Conservation (phyloP, 805 yeast genomes). For the Candida schatavii region DNA sequence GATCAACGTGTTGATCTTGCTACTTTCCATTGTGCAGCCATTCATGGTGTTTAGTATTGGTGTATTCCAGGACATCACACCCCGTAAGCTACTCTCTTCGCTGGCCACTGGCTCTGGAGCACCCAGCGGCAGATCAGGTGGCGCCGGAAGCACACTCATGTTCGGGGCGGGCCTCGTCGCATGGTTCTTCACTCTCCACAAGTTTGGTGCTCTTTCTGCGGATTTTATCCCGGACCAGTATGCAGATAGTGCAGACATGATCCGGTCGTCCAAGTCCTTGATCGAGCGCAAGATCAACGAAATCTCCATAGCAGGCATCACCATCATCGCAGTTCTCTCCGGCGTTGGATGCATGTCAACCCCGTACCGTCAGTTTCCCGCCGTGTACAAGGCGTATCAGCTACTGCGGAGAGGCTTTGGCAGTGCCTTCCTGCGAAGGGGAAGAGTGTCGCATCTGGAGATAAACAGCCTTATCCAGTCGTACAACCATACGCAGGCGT, state of each 20-base stretch:
- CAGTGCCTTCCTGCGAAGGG: not conserved
- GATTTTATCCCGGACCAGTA: conserved; percentile 3
- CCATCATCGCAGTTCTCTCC: conserved; percentile 48
- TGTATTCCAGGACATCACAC: conserved; percentile 9
- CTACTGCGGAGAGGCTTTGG: not conserved
- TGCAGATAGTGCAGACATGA: conserved; percentile 9
- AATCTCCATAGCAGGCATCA: conserved; percentile 46
- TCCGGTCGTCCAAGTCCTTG: conserved; percentile 20
- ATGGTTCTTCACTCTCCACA: conserved; percentile 35
- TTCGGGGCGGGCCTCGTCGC: conserved; percentile 11
- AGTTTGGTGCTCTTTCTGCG: conserved; percentile 32
- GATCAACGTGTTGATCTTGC: conserved; percentile 34
- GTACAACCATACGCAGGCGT: conserved; percentile 39
- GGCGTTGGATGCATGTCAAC: conserved; percentile 53
- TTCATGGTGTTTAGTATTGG: conserved; percentile 30
- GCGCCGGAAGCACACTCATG: too few relatives aligned
- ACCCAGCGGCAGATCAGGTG: too few relatives aligned
- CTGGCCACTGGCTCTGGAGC: conserved; percentile 9
- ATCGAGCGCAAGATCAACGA: conserved; percentile 45
- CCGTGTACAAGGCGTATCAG: not conserved
- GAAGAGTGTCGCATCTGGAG: conserved; percentile 25
- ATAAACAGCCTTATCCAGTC: conserved; percentile 32
- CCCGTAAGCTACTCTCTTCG: not conserved
- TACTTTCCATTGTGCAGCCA: conserved; percentile 46
- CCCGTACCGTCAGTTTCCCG: conserved; percentile 26